These are phyloP conservation scores for Eustoma russellianum DNA, from an alignment of 257 asterid genomes.

Conservation along the genomic window DNA sequence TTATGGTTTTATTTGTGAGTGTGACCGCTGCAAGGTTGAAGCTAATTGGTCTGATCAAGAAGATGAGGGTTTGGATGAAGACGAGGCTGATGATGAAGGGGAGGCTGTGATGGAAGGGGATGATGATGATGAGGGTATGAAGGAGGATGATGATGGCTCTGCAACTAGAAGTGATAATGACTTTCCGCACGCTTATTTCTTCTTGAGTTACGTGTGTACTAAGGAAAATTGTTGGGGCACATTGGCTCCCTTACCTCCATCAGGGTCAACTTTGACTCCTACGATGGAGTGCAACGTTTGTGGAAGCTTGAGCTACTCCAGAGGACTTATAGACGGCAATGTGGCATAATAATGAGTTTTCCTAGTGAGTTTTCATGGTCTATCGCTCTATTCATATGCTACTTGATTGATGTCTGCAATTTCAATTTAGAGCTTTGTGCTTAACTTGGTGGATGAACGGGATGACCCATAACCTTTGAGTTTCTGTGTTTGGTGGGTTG, in stretches of 20 bases:
- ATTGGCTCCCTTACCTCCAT: slow-evolving; percentile 76
- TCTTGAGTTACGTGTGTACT: slow-evolving; percentile 66
- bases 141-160: slow-evolving; percentile 22
- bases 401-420: not conserved
- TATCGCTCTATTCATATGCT: not conserved
- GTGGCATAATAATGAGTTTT: slow-evolving; percentile 14
- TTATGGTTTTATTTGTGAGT: slow-evolving; percentile 68
- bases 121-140: slow-evolving; percentile 44
- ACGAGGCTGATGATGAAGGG: slow-evolving; percentile 6
- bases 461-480: not conserved
- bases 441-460: not conserved
- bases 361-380: slow-evolving; percentile 2
- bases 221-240: slow-evolving; percentile 81
- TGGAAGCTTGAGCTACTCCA: slow-evolving; percentile 48
- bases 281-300: slow-evolving; percentile 89
- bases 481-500: not conserved
- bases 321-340: slow-evolving; percentile 19
- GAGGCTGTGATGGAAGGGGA: slow-evolving; percentile 20
- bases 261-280: slow-evolving; percentile 26
- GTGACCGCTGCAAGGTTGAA: slow-evolving; percentile 95
- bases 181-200: slow-evolving; percentile 90
- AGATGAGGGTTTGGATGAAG: slow-evolving; percentile 38
- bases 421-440: not conserved
- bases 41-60: slow-evolving; percentile 82
- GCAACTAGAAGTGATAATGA: slow-evolving; percentile 27